Percentiles rank a stretch among this genome's conserved stretches.
Conservation (phyloP, 2,329 filamentous ascomycete species). For the Sarocladiaceae sp. region DNA sequence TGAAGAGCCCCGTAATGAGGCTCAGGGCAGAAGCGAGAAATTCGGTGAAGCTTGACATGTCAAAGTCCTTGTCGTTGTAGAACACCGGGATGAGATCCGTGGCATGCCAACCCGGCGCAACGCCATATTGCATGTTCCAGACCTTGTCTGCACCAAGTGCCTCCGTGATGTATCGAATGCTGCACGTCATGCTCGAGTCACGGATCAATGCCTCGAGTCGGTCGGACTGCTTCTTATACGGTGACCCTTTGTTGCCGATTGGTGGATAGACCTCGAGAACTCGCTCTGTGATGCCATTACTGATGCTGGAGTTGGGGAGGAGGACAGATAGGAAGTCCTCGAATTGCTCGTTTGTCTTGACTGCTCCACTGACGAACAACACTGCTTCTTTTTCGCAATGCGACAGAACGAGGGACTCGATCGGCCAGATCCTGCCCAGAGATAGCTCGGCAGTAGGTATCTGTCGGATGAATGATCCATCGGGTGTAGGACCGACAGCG, state of each 20-base stretch:
- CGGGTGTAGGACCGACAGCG: constrained; percentile 26
- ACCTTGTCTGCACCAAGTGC: constrained; percentile 21
- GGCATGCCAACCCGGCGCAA: background rate
- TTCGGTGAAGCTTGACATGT: background rate
- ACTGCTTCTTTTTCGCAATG: constrained; percentile 25
- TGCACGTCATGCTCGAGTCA: constrained; percentile 32
- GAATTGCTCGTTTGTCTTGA: constrained; percentile 27
- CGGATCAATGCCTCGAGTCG: constrained; percentile 25
- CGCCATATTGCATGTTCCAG: background rate
- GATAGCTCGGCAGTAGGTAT: constrained; percentile 25
- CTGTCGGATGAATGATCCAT: constrained; percentile 27
- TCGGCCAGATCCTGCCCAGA: constrained; percentile 21
- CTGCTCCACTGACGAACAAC: constrained; percentile 20
- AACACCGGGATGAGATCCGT: background rate
- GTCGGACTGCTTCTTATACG: constrained; percentile 22
- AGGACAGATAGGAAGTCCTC: background rate
- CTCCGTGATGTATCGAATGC: constrained; percentile 31
- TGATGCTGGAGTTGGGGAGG: background rate
- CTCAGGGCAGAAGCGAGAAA: background rate
- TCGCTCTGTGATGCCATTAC: background rate
- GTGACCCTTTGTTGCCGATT: constrained; percentile 10
- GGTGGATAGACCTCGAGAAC: background rate
- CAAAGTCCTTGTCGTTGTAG: background rate
- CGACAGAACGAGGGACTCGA: constrained; percentile 24
- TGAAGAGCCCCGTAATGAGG: background rate